Percentiles rank a stretch among this genome's conserved stretches.
phyloP scores from a whole-genome alignment of 2,329 filamentous ascomycete genomes.

The Graphilbum ipis-grandicollis region DNA sequence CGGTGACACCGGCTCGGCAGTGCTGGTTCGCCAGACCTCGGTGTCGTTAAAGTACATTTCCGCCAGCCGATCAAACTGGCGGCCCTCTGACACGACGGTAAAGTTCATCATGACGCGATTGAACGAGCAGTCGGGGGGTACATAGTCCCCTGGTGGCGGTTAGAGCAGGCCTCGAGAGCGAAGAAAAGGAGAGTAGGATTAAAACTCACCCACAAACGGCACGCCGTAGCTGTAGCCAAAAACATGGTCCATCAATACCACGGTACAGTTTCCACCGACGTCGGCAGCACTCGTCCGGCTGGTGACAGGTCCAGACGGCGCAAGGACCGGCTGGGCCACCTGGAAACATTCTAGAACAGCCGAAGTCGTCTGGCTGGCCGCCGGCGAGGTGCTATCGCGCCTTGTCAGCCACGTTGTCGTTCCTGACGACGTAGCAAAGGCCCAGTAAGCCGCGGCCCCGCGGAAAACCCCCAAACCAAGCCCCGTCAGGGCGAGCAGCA shows the following conservation, averaged over 20 bases:
- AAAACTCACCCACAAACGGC: conserved; percentile 48
- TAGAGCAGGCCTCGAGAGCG: too few relatives aligned
- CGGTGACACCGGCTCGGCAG: conserved; percentile 51
- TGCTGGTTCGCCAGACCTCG: conserved; percentile 72
- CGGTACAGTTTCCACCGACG: conserved; percentile 21
- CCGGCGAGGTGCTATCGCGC: conserved; percentile 4
- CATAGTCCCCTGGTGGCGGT: conserved; percentile 36
- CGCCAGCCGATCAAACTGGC: conserved; percentile 62
- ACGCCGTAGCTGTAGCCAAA: conserved; percentile 59
- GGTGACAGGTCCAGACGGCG: conserved; percentile 22
- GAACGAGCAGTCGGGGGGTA: conserved; percentile 51
- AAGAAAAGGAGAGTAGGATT: not conserved
- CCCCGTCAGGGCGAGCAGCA: too few relatives aligned
- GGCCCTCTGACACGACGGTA: conserved; percentile 52
- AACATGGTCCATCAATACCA: conserved; percentile 50
- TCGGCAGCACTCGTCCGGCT: conserved; percentile 14
- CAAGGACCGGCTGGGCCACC: conserved; percentile 48
- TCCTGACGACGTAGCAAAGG: too few relatives aligned
- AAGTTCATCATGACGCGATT: conserved; percentile 62
- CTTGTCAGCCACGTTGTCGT: not conserved
- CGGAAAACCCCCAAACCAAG: too few relatives aligned
- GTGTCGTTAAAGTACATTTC: conserved; percentile 60
- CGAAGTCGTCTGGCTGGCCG: conserved; percentile 2
- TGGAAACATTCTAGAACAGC: conserved; percentile 45
- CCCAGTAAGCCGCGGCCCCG: too few relatives aligned